Evolutionary conservation across 306 rosid genomes (phyloP).

Genomic region (Medicago lupulina): DNA sequence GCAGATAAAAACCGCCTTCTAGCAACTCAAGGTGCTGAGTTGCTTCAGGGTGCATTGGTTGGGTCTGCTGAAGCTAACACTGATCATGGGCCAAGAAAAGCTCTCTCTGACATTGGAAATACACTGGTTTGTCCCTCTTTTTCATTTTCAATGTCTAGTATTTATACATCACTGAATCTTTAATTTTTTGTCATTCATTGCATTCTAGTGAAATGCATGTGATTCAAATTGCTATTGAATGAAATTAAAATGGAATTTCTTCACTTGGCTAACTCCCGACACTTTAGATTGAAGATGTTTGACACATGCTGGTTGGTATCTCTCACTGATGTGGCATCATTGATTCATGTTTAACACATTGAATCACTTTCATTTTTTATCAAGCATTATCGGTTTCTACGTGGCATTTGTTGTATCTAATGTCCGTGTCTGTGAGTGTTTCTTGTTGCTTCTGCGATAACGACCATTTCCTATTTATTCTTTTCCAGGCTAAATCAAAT

Average conservation of each 20-base stretch:
- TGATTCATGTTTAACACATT: too few relatives aligned
- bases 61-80: slow-evolving; percentile 60
- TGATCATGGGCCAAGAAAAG: slow-evolving; percentile 59
- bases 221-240: too few relatives aligned
- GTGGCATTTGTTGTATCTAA: background rate
- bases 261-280: background rate
- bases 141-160: background rate
- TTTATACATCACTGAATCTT: background rate
- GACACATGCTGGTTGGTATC: too few relatives aligned
- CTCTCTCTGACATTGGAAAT: slow-evolving; percentile 94
- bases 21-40: slow-evolving; percentile 84
- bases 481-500: slow-evolving; percentile 70
- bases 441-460: background rate
- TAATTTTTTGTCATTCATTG: slow-evolving; percentile 6
- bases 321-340: too few relatives aligned
- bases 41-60: slow-evolving; percentile 79
- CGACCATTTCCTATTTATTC: background rate
- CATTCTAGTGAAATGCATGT: background rate
- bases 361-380: background rate
- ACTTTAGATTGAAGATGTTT: too few relatives aligned
- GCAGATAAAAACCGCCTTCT: slow-evolving; percentile 56
- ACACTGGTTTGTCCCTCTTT: slow-evolving; percentile 53
- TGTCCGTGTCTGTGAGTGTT: background rate
- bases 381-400: too few relatives aligned
- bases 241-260: background rate